Percentiles rank a stretch among this genome's conserved stretches.
Evolutionary conservation across 306 rosid species (phyloP).

Genomic region (Malus sieversii): DNA sequence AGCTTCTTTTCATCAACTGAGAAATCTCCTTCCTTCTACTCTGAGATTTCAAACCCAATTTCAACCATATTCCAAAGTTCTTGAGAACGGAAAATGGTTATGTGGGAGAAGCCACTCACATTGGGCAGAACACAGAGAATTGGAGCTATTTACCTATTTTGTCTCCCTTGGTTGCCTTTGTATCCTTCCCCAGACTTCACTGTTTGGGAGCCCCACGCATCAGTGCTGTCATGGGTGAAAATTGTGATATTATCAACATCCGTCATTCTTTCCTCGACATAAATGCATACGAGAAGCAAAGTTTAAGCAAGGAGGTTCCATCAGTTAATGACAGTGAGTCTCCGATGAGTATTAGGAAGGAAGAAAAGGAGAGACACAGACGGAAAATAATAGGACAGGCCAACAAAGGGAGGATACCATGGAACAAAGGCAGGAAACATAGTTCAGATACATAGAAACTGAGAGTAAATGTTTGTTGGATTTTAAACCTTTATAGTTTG

Average conservation of each 20-base stretch:
- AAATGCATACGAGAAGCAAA: constrained; percentile 18
- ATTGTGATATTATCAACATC: constrained; percentile 11
- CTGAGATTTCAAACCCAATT: too few species aligned
- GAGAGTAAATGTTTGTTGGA: not conserved
- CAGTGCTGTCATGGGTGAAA: constrained; percentile 23
- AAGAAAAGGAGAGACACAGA: constrained; percentile 53
- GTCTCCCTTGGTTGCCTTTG: constrained; percentile 14
- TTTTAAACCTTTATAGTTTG: constrained; percentile 7
- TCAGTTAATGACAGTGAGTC: constrained; percentile 13
- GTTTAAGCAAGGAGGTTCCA: constrained; percentile 12
- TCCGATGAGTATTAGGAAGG: constrained; percentile 4
- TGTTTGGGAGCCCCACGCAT: constrained; percentile 27
- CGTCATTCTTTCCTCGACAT: constrained; percentile 13
- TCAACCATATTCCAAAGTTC: too few species aligned
- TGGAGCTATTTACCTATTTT: constrained; percentile 13
- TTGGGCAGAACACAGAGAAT: constrained; percentile 11
- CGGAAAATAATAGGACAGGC: constrained; percentile 71
- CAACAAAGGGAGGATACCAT: constrained; percentile 79
- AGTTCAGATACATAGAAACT: constrained; percentile 40
- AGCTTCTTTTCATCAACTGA: too few species aligned
- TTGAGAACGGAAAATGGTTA: not conserved
- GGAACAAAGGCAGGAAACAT: constrained; percentile 89
- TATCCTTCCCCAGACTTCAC: constrained; percentile 25
- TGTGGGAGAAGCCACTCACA: constrained; percentile 21
- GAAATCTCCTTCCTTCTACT: too few species aligned